Percentiles rank a stretch among this genome's conserved stretches.
These are phyloP conservation scores for Triangularia setosa DNA, from an alignment of 2,329 filamentous ascomycete genomes.

Conservation along the genomic window DNA sequence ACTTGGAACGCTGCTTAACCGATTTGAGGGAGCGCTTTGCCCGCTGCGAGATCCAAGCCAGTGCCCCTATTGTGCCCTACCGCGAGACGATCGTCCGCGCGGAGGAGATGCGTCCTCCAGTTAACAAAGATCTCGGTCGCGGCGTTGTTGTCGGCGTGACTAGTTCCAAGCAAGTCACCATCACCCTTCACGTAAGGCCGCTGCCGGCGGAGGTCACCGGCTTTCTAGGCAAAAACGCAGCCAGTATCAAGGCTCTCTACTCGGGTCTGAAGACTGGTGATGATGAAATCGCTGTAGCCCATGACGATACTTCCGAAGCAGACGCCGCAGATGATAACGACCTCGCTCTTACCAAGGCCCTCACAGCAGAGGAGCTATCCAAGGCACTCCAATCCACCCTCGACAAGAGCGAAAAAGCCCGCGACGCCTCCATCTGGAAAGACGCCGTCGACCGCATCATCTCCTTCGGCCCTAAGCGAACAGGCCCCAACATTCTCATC, in stretches of 20 bases:
- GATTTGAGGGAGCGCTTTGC: constrained; percentile 92
- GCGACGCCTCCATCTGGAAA: constrained; percentile 68
- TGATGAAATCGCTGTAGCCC: constrained; percentile 30
- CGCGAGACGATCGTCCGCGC: constrained; percentile 84
- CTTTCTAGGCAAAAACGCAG: constrained; percentile 76
- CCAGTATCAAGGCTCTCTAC: constrained; percentile 75
- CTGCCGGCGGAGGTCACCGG: constrained; percentile 75
- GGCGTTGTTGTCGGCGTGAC: constrained; percentile 74
- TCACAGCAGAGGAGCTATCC: constrained; percentile 75
- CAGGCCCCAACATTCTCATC: constrained; percentile 84
- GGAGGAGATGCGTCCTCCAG: constrained; percentile 87
- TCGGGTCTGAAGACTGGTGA: constrained; percentile 59
- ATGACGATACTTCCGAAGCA: constrained; percentile 41
- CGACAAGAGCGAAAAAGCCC: constrained; percentile 59
- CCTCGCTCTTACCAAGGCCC: constrained; percentile 51
- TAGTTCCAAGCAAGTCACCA: constrained; percentile 78
- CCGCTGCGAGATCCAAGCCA: constrained; percentile 88
- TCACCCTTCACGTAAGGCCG: constrained; percentile 74
- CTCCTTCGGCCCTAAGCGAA: constrained; percentile 83
- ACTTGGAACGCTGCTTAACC: constrained; percentile 89
- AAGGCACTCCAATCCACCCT: constrained; percentile 66
- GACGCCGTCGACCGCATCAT: constrained; percentile 73
- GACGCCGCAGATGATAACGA: constrained; percentile 51
- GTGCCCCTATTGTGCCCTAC: constrained; percentile 92
- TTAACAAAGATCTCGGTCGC: constrained; percentile 78